phyloP scores from a whole-genome alignment of 805 yeast genomes.

The Wickerhamomyces bovis region DNA sequence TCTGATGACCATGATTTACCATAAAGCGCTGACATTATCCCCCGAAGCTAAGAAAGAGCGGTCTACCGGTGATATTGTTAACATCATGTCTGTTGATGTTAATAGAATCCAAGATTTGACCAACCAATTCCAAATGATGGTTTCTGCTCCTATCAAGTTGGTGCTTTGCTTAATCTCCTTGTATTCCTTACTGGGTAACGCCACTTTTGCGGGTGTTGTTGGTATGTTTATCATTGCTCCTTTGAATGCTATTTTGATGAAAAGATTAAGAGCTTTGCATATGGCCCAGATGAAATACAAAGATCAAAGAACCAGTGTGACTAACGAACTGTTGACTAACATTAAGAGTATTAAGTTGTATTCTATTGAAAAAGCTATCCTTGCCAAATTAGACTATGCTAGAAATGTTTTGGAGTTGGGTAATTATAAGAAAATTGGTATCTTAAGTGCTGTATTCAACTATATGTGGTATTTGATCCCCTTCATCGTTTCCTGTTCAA shows the following conservation, averaged over 20 bases:
- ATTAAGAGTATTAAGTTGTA: conserved; percentile 62
- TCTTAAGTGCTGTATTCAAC: conserved; percentile 38
- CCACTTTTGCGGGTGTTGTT: conserved; percentile 52
- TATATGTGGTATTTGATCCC: conserved; percentile 65
- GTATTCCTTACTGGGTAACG: conserved; percentile 48
- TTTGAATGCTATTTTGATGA: conserved; percentile 43
- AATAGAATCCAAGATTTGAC: conserved; percentile 54
- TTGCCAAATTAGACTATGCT: conserved; percentile 41
- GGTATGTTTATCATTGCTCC: conserved; percentile 55
- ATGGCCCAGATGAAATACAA: conserved; percentile 56
- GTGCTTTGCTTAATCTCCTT: conserved; percentile 48
- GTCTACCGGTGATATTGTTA: conserved; percentile 76
- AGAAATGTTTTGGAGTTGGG: conserved; percentile 55
- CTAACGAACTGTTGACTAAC: conserved; percentile 53
- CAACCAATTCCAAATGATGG: conserved; percentile 45
- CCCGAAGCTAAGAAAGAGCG: conserved; percentile 52
- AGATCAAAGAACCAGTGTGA: conserved; percentile 52
- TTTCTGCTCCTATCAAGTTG: conserved; percentile 56
- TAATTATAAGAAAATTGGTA: conserved; percentile 44
- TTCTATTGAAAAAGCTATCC: conserved; percentile 66
- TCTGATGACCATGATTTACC: conserved; percentile 59
- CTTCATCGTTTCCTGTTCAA: conserved; percentile 54
- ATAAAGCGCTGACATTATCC: conserved; percentile 65
- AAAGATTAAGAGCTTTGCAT: conserved; percentile 37
- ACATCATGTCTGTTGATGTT: conserved; percentile 74